phyloP scores from a whole-genome alignment of 192 early-diverging fungal species.

The Mortierella hygrophila region DNA sequence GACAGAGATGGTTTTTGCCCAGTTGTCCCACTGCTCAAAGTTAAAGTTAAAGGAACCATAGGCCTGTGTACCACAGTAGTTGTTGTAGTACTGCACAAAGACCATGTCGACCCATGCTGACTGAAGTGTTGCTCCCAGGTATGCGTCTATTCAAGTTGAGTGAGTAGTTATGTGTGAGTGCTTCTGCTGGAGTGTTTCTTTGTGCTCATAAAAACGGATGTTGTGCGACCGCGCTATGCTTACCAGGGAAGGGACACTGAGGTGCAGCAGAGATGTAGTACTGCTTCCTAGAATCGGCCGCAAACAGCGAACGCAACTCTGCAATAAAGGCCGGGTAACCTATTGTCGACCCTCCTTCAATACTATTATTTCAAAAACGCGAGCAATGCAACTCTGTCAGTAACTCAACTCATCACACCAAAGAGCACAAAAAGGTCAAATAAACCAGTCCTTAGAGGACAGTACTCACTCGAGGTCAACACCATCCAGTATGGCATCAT shows the following conservation, averaged over 20 bases:
- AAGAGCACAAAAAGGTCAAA: too few species aligned
- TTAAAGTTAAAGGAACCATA: slow-evolving; percentile 69
- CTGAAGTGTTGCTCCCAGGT: slow-evolving; percentile 69
- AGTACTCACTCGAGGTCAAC: slow-evolving; percentile 65
- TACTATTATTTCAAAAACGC: slow-evolving; percentile 60
- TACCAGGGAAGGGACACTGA: slow-evolving; percentile 77
- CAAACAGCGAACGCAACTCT: slow-evolving; percentile 66
- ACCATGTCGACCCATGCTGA: slow-evolving; percentile 77
- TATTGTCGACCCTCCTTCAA: slow-evolving; percentile 72
- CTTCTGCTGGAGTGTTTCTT: not conserved
- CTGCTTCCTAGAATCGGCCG: slow-evolving; percentile 55
- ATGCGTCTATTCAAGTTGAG: slow-evolving; percentile 55
- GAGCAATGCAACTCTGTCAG: not conserved
- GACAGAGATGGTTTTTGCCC: slow-evolving; percentile 68
- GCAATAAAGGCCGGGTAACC: slow-evolving; percentile 73
- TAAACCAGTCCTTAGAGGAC: not conserved
- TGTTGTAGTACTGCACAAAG: slow-evolving; percentile 88
- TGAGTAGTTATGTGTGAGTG: too few species aligned
- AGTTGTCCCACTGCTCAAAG: slow-evolving; percentile 80
- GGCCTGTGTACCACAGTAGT: slow-evolving; percentile 71
- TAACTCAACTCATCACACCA: not conserved
- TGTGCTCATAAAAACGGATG: not conserved
- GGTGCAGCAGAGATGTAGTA: slow-evolving; percentile 78
- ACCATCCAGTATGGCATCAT: slow-evolving; percentile 77
- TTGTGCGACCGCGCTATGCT: not conserved